Conservation (phyloP, 2,329 filamentous ascomycete species). For the Madurella mycetomatis region DNA sequence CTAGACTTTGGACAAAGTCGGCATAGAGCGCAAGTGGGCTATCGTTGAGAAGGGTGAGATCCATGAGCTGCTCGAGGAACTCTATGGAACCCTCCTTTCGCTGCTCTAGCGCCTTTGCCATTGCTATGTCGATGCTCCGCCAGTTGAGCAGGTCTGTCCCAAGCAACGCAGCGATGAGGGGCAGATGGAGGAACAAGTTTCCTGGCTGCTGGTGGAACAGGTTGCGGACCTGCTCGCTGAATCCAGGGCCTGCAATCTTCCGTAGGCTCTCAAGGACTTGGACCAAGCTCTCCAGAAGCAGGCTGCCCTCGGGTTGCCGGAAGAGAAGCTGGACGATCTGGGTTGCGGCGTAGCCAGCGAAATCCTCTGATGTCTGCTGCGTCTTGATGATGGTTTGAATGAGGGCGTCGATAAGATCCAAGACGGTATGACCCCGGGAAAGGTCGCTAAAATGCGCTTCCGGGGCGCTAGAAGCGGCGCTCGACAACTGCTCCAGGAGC, state of each 20-base stretch:
- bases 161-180: slow-evolving; percentile 53
- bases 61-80: slow-evolving; percentile 74
- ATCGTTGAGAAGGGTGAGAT: slow-evolving; percentile 73
- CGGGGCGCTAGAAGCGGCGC: slow-evolving; percentile 47
- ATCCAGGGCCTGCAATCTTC: slow-evolving; percentile 52
- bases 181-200: slow-evolving; percentile 52
- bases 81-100: slow-evolving; percentile 69
- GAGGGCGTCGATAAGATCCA: slow-evolving; percentile 60
- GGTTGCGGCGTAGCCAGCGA: slow-evolving; percentile 55
- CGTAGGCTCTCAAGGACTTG: slow-evolving; percentile 58
- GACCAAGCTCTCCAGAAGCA: slow-evolving; percentile 58
- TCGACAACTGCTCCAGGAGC: slow-evolving; percentile 53
- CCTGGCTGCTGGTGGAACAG: slow-evolving; percentile 55
- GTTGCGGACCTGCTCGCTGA: slow-evolving; percentile 52
- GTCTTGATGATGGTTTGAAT: slow-evolving; percentile 60
- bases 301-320: slow-evolving; percentile 48
- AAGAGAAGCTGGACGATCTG: slow-evolving; percentile 57
- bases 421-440: slow-evolving; percentile 53
- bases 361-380: slow-evolving; percentile 57
- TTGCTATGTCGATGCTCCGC: slow-evolving; percentile 63
- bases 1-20: slow-evolving; percentile 79
- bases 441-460: slow-evolving; percentile 59
- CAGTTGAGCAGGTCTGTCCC: slow-evolving; percentile 60
- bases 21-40: slow-evolving; percentile 74
- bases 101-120: slow-evolving; percentile 67